Percentiles rank a stretch among this genome's conserved stretches.
These are phyloP conservation scores for Parasitella parasitica DNA, from an alignment of 371 early-diverging fungal species.

Conservation along the genomic window DNA sequence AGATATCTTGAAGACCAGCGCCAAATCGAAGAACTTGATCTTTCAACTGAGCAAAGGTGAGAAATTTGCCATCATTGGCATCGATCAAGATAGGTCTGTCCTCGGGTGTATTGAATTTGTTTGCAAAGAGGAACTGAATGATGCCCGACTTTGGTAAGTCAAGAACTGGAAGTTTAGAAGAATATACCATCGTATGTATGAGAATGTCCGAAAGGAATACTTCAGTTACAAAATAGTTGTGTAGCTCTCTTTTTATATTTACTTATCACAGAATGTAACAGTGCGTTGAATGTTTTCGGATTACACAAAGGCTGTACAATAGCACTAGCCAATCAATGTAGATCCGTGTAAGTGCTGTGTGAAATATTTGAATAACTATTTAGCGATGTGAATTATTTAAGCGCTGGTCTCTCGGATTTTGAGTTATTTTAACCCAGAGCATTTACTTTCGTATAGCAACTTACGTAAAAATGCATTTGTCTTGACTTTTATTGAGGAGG, in stretches of 20 bases:
- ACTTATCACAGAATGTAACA: too few species aligned
- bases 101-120: slow-evolving; percentile 31
- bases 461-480: too few species aligned
- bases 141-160: slow-evolving; percentile 17
- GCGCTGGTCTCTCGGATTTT: too few species aligned
- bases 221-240: too few species aligned
- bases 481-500: too few species aligned
- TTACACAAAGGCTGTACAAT: too few species aligned
- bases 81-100: slow-evolving; percentile 61
- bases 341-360: neutral
- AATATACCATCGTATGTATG: slow-evolving; percentile 19
- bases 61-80: slow-evolving; percentile 18
- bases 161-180: slow-evolving; percentile 1
- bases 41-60: slow-evolving; percentile 65
- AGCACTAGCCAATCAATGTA: too few species aligned
- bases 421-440: too few species aligned
- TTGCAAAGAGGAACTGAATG: slow-evolving; percentile 23
- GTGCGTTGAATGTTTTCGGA: neutral
- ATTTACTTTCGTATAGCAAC: too few species aligned
- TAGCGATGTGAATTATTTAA: neutral
- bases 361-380: neutral
- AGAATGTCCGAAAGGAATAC: too few species aligned
- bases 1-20: slow-evolving; percentile 64
- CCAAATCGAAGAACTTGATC: slow-evolving; percentile 60
- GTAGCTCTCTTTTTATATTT: neutral